These are phyloP conservation scores for Coemansia javaensis DNA, from an alignment of 192 early-diverging fungal species.

Conservation along the genomic window DNA sequence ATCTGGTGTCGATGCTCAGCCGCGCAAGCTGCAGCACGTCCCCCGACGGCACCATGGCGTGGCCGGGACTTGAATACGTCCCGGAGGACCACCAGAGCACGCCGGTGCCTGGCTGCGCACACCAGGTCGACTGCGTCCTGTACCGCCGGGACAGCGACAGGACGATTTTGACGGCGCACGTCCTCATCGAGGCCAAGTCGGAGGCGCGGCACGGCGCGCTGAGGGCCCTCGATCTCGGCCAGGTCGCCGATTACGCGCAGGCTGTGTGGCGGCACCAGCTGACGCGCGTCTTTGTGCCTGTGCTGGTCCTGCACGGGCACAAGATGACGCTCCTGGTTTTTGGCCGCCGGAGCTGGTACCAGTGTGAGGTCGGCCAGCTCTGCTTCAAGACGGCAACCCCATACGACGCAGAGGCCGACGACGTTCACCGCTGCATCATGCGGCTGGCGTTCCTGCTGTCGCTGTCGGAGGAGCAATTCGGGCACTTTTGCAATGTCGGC, in stretches of 20 bases:
- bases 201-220: background rate
- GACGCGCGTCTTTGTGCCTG: slow-evolving; percentile 3
- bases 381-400: background rate
- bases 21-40: too few relatives aligned
- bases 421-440: background rate
- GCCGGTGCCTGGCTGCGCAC: too few relatives aligned
- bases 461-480: slow-evolving; percentile 1
- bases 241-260: slow-evolving; percentile 5
- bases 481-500: slow-evolving; percentile 4
- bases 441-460: slow-evolving; percentile 1
- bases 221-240: background rate
- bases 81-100: too few relatives aligned
- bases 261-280: slow-evolving; percentile 5
- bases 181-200: slow-evolving; percentile 1
- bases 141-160: background rate
- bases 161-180: background rate
- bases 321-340: slow-evolving; percentile 4
- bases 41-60: too few relatives aligned
- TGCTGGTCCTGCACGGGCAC: slow-evolving; percentile 1
- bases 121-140: background rate
- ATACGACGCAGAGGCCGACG: background rate
- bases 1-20: too few relatives aligned
- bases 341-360: background rate
- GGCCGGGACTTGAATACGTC: too few relatives aligned
- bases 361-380: background rate